Conservation (phyloP, 768 basidiomycete species). For the Serendipita indica region DNA sequence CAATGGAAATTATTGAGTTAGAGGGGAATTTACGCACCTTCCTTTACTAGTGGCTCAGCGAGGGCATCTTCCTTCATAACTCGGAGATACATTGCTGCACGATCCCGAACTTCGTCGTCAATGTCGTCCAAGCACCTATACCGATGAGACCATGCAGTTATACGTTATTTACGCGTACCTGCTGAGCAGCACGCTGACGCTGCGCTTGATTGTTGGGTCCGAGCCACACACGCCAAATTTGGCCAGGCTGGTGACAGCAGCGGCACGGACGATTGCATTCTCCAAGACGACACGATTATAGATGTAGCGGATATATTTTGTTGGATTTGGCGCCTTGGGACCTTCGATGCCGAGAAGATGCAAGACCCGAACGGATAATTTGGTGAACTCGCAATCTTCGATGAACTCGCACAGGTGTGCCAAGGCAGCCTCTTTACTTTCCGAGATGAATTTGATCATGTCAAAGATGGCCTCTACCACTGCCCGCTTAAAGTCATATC, state of each 20-base stretch:
- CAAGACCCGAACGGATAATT: conserved; percentile 91
- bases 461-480: conserved; percentile 99
- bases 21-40: conserved; percentile 41
- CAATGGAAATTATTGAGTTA: not conserved
- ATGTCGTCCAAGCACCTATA: conserved; percentile 89
- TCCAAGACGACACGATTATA: conserved; percentile 98
- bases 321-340: conserved; percentile 88
- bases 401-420: conserved; percentile 99
- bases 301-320: conserved; percentile 98
- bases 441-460: conserved; percentile 96
- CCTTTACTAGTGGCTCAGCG: conserved; percentile 78
- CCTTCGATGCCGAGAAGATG: conserved; percentile 93
- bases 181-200: conserved; percentile 73
- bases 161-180: conserved; percentile 33
- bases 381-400: conserved; percentile 99
- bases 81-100: conserved; percentile 87
- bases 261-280: conserved; percentile 93
- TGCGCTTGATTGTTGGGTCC: conserved; percentile 65
- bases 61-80: conserved; percentile 65
- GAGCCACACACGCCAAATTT: conserved; percentile 89
- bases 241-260: conserved; percentile 85
- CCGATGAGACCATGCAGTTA: not conserved
- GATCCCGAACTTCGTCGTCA: conserved; percentile 96
- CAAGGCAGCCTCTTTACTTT: conserved; percentile 93
- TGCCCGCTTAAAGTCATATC: conserved; percentile 98